Evolutionary conservation across 192 early-diverging fungal genomes (phyloP).

Genomic region (Fimicolochytrium jonesii): DNA sequence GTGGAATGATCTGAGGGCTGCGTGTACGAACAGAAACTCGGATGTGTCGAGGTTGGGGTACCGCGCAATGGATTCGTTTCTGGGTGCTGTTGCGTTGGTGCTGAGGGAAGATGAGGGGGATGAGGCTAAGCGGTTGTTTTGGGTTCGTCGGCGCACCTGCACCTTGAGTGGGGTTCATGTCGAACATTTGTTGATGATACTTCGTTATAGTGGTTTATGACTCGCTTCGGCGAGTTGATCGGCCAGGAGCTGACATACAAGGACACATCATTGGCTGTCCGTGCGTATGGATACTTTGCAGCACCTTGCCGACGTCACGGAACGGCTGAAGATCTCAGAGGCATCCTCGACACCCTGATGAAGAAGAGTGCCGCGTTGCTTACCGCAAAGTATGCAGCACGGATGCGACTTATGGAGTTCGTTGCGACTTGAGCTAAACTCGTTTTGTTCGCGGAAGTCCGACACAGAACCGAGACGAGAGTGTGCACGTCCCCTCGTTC

Average conservation of each 20-base stretch:
- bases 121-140: slow-evolving; percentile 13
- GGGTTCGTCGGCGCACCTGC: slow-evolving; percentile 23
- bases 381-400: background rate
- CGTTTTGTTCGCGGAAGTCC: no score
- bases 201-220: slow-evolving; percentile 36
- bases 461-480: slow-evolving; percentile 21
- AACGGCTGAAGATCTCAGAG: slow-evolving; percentile 38
- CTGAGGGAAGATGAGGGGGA: background rate
- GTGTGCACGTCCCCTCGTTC: slow-evolving; percentile 45
- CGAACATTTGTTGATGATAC: slow-evolving; percentile 28
- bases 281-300: slow-evolving; percentile 67
- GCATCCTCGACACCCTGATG: slow-evolving; percentile 44
- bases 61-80: slow-evolving; percentile 18
- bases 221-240: slow-evolving; percentile 31
- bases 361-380: slow-evolving; percentile 35
- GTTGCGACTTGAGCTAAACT: no score
- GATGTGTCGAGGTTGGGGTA: slow-evolving; percentile 21
- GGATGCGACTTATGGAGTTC: no score
- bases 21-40: background rate
- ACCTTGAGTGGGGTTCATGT: no score
- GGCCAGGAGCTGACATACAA: slow-evolving; percentile 25
- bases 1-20: slow-evolving; percentile 1
- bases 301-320: slow-evolving; percentile 49
- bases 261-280: slow-evolving; percentile 61
- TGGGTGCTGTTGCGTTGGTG: slow-evolving; percentile 1